Base-by-base conservation (phyloP, 495 filamentous ascomycete species). In the Platismatia glauca region DNA sequence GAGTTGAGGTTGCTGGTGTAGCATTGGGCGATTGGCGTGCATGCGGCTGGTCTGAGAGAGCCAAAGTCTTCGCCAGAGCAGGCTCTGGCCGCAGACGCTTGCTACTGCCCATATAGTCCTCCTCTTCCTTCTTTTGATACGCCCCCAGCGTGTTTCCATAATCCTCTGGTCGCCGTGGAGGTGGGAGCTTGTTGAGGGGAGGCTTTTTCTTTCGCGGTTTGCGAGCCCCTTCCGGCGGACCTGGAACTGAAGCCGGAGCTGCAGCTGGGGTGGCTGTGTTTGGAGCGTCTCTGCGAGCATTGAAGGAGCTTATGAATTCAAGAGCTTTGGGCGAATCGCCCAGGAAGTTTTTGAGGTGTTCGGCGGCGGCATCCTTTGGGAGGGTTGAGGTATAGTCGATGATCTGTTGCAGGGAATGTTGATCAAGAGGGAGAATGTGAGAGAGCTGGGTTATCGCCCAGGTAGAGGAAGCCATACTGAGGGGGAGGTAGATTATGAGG, bases 281-380 rank as follows among this genome's bases (percentile, higher is more conserved):
- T 15, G 71, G 39, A 35, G 69, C 75, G 68, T 81, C 73, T 38
- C 89, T 84, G 37, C 84, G 86, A 13, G 85, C 77, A 71, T 94
- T 97, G 79, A 96, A 97, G 48, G 86, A 85, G 29, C 90, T 84
- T 68, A 98, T 96, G 71, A 97, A 98, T 63, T 95, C 91, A 63
- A 97, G 74, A 1, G 88, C 86, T 64, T 88, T 84, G 18, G 90
- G 82, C 8, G 90, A 90, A 71, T 95, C 90, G 53, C 91, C 94
- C 3, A 98, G 83, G 37, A 97, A 78, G 71, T 90, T 89, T 72
- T 87, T 89, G 64, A 98, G 87, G 72, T 97, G 87, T 27, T 90
- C 85, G 33, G 85, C 88, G 22, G 89, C 89, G 62, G 86, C 86
- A 43, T 84, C 77, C 68, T 87, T 90, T 35, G 90, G 84, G 1